Conservation (phyloP, 768 basidiomycete genomes). For the Infundibulicybe gibba region DNA sequence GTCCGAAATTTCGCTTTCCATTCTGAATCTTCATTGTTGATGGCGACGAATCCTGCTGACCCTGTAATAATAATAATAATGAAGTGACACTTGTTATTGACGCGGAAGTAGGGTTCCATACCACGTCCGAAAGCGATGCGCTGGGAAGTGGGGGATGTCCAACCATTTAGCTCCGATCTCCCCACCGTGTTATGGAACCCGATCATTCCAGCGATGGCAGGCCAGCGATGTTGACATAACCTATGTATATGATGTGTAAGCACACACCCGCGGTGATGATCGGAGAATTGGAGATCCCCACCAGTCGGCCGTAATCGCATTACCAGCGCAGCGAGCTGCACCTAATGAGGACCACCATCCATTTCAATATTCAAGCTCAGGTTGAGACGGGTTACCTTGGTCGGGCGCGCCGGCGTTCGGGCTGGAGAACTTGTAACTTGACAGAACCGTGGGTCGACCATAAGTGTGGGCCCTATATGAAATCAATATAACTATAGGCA, state of each 20-base stretch:
- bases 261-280: too few species aligned
- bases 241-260: slow-evolving; percentile 30
- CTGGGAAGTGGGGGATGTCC: too few species aligned
- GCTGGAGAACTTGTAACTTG: slow-evolving; percentile 49
- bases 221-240: slow-evolving; percentile 65
- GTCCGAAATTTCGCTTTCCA: slow-evolving; percentile 60
- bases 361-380: too few species aligned
- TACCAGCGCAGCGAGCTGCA: too few species aligned
- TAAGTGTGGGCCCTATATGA: slow-evolving; percentile 47
- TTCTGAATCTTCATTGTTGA: slow-evolving; percentile 54
- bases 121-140: too few species aligned
- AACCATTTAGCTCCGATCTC: too few species aligned
- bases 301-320: slow-evolving; percentile 14
- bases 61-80: slow-evolving; percentile 26
- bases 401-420: slow-evolving; percentile 60
- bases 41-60: too few species aligned
- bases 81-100: background rate
- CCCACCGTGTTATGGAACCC: too few species aligned
- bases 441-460: slow-evolving; percentile 62
- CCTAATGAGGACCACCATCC: background rate
- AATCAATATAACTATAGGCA: too few species aligned
- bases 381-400: slow-evolving; percentile 31
- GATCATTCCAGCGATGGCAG: too few species aligned
- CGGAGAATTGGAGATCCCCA: too few species aligned
- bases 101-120: slow-evolving; percentile 19